Conservation (phyloP, 352 stramenopile genomes). For the Pythium scleroteichum region DNA sequence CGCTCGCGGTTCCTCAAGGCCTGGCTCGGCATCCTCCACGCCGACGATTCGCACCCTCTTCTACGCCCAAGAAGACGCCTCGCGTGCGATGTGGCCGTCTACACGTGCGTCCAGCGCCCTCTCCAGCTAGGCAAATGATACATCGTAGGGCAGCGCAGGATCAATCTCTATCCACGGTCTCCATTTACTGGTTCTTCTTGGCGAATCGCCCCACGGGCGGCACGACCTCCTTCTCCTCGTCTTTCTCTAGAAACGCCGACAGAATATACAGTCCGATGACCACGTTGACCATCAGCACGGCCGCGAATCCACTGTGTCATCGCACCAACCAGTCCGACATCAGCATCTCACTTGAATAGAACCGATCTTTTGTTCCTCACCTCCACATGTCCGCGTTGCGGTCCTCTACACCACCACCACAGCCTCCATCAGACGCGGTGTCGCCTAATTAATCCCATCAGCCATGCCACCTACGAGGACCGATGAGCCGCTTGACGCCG, state of each 20-base stretch:
- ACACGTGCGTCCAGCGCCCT: slow-evolving; percentile 2
- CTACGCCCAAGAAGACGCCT: slow-evolving; percentile 21
- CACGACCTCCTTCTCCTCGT: slow-evolving; percentile 46
- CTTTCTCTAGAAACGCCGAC: slow-evolving; percentile 58
- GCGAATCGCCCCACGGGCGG: slow-evolving; percentile 61
- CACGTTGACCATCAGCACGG: slow-evolving; percentile 75
- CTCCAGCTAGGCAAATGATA: no score
- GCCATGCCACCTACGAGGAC: slow-evolving; percentile 37
- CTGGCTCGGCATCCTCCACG: slow-evolving; percentile 27
- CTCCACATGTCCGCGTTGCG: slow-evolving; percentile 69
- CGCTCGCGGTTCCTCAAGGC: slow-evolving; percentile 24
- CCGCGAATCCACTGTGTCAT: slow-evolving; percentile 54
- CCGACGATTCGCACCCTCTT: slow-evolving; percentile 23
- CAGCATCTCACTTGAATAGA: not conserved
- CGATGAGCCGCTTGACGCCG: slow-evolving; percentile 49
- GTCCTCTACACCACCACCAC: not conserved
- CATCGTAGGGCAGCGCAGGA: no score
- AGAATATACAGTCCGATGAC: slow-evolving; percentile 80
- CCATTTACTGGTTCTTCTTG: slow-evolving; percentile 37
- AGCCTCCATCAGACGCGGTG: not conserved
- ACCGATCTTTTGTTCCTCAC: slow-evolving; percentile 23
- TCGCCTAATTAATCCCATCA: no score
- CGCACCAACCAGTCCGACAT: not conserved
- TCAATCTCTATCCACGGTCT: no score
- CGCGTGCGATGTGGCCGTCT: slow-evolving; percentile 15